These are phyloP conservation scores for Tetragonia tetragonoides DNA, from an alignment of 148 eudicot genomes.

Conservation along the genomic window DNA sequence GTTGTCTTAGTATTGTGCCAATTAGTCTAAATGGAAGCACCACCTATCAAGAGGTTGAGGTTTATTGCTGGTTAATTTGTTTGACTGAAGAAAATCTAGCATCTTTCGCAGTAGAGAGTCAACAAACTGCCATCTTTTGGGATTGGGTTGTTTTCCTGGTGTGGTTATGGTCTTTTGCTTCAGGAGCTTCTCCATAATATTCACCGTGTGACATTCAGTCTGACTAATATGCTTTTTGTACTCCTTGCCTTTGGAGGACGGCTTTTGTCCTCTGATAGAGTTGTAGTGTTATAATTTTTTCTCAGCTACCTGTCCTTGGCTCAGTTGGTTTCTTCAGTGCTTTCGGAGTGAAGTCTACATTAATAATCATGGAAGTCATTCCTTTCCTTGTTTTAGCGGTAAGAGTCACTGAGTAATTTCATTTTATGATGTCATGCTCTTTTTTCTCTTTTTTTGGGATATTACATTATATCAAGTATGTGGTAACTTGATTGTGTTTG, in stretches of 20 bases:
- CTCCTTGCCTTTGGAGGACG: too few relatives aligned
- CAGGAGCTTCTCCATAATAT: too few relatives aligned
- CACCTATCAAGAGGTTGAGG: not conserved
- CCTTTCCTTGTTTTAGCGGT: conserved; percentile 72
- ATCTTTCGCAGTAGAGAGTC: too few relatives aligned
- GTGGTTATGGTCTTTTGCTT: too few relatives aligned
- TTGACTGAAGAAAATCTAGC: too few relatives aligned
- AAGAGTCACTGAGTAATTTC: conserved; percentile 25
- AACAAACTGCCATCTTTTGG: too few relatives aligned
- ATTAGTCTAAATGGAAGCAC: not conserved
- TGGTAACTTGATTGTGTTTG: conserved; percentile 1
- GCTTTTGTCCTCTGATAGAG: too few relatives aligned
- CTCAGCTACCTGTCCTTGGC: conserved; percentile 38
- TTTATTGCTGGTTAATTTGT: not conserved
- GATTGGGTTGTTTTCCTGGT: too few relatives aligned
- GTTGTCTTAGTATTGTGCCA: not conserved
- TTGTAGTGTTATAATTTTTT: too few relatives aligned
- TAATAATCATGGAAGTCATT: conserved; percentile 67
- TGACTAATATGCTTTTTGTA: too few relatives aligned
- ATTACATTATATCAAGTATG: not conserved
- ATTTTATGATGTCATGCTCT: not conserved
- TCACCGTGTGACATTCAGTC: too few relatives aligned
- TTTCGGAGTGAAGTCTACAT: conserved; percentile 59
- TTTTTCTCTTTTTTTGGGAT: conserved; percentile 1
- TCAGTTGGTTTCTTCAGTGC: conserved; percentile 69